These are phyloP conservation scores for Colletotrichum limetticola DNA, from an alignment of 2,329 filamentous ascomycete genomes.

Conservation along the genomic window DNA sequence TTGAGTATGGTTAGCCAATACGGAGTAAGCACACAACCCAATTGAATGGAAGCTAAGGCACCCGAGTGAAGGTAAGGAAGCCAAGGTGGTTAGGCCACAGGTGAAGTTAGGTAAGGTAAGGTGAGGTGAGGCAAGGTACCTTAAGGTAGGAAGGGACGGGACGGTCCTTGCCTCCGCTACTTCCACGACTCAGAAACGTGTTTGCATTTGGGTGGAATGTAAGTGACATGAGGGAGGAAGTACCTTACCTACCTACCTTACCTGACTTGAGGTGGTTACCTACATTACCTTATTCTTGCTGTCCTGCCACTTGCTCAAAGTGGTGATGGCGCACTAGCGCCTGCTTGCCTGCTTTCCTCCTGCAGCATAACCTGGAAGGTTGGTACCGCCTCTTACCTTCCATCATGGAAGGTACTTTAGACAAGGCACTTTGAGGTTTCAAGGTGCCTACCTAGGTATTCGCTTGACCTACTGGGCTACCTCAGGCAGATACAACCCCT, in stretches of 20 bases:
- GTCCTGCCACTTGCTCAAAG: neutral
- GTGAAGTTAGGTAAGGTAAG: neutral
- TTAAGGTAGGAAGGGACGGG: conserved; percentile 9
- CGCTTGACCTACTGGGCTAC: neutral
- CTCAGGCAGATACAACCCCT: neutral
- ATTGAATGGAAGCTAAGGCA: neutral
- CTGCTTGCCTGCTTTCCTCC: neutral
- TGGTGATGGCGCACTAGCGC: neutral
- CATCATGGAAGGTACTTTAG: no score
- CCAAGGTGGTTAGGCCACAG: neutral
- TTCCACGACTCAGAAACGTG: neutral
- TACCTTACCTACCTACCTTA: neutral
- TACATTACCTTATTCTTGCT: neutral
- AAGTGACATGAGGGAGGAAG: neutral
- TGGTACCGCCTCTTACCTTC: no score
- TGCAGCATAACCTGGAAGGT: no score
- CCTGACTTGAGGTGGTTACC: no score
- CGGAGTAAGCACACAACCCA: neutral
- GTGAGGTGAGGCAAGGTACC: neutral
- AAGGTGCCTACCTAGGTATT: no score
- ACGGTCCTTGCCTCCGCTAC: neutral
- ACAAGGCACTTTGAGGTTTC: no score
- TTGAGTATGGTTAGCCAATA: neutral
- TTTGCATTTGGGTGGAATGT: neutral
- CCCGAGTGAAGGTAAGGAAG: neutral